A percentile compares a stretch with the other conserved stretches of the same genome.
These are phyloP conservation scores for Pezizomycotina sp. DNA, from an alignment of 2,329 filamentous ascomycete species.

Conservation along the genomic window DNA sequence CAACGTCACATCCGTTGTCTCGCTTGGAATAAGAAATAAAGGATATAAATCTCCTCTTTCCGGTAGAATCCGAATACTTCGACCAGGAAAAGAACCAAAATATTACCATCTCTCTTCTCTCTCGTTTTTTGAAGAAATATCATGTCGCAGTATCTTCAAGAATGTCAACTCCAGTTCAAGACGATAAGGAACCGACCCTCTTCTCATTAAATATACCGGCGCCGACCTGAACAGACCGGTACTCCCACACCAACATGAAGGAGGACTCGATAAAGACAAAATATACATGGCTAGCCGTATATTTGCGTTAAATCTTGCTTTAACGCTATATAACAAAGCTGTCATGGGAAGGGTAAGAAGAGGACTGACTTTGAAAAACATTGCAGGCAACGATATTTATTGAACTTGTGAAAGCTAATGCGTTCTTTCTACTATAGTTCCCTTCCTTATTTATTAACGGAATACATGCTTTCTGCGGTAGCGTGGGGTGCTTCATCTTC, in stretches of 20 bases:
- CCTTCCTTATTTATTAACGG: slow-evolving; percentile 44
- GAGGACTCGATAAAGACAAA: slow-evolving; percentile 27
- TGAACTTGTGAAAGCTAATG: slow-evolving; percentile 5
- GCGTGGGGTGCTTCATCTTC: slow-evolving; percentile 40
- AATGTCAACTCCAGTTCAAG: too few species aligned
- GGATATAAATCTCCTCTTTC: too few species aligned
- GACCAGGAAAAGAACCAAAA: too few species aligned
- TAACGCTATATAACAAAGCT: slow-evolving; percentile 45
- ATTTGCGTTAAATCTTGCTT: slow-evolving; percentile 37
- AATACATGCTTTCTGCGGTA: slow-evolving; percentile 41
- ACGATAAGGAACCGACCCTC: too few species aligned
- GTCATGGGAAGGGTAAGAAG: slow-evolving; percentile 36
- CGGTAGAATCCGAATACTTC: too few species aligned
- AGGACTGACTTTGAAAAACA: background rate
- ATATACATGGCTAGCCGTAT: slow-evolving; percentile 37
- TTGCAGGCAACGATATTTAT: background rate
- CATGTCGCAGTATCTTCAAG: too few species aligned
- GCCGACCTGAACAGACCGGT: too few species aligned
- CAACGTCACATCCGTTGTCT: too few species aligned
- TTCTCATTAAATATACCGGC: too few species aligned
- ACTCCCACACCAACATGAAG: slow-evolving; percentile 6
- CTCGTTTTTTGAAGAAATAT: too few species aligned
- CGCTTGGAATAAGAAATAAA: too few species aligned
- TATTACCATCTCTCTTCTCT: too few species aligned
- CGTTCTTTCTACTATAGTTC: slow-evolving; percentile 30